Percentiles rank a stretch among this genome's conserved stretches.
These are phyloP conservation scores for Fusarium proliferatum DNA, from an alignment of 2,329 filamentous ascomycete genomes.

Conservation along the genomic window DNA sequence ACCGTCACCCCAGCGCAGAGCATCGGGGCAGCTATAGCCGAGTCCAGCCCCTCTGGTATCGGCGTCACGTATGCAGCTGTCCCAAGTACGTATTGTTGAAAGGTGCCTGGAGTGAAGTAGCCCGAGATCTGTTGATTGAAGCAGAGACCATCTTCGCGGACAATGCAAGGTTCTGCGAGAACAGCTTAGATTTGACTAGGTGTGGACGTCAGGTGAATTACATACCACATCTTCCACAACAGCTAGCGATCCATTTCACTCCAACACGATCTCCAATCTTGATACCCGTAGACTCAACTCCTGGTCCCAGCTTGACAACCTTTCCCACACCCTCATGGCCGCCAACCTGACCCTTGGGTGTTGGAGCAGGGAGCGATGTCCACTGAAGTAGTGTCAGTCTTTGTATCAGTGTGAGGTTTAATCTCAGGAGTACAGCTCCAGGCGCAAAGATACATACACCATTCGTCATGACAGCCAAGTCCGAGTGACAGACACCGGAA, in stretches of 20 bases:
- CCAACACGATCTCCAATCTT: neutral
- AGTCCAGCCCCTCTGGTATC: neutral
- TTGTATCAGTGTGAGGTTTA: too few relatives aligned
- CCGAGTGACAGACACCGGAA: neutral
- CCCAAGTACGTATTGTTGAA: neutral
- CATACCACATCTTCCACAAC: neutral
- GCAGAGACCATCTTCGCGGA: neutral
- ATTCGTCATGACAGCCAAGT: neutral
- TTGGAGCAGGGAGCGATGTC: neutral
- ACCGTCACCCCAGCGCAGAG: neutral
- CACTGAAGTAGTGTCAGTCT: neutral
- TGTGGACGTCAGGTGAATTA: too few relatives aligned
- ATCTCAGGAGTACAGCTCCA: neutral
- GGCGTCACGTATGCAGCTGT: neutral
- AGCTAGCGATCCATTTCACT: neutral
- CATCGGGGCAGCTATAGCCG: accelerated
- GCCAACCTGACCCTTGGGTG: neutral
- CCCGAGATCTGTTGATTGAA: neutral
- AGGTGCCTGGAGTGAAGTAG: neutral
- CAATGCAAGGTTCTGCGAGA: neutral
- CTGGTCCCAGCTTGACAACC: neutral
- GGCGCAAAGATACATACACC: neutral
- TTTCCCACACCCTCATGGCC: neutral
- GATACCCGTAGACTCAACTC: accelerated
- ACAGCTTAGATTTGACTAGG: neutral